Evolutionary conservation across 1,284 basidiomycete species (phyloP).

Genomic region (Neotropicomus parvogracilis): DNA sequence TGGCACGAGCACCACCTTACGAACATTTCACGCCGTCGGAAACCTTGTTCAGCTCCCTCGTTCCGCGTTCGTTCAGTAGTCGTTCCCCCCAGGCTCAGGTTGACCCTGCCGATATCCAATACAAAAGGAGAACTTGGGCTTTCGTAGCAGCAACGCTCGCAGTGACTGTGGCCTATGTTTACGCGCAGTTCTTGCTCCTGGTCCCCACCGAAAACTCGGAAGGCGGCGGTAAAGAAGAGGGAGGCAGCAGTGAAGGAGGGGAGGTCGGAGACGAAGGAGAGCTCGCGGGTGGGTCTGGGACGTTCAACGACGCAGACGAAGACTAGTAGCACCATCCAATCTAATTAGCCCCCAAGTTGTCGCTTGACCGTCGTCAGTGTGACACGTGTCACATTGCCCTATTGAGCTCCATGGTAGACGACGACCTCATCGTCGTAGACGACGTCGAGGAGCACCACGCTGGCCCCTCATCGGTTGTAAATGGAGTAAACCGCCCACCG

Average conservation of each 20-base stretch:
- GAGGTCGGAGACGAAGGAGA: constrained; percentile 18
- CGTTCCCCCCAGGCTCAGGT: not conserved
- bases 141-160: constrained; percentile 33
- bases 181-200: not conserved
- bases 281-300: constrained; percentile 5
- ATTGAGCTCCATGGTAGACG: constrained; percentile 44
- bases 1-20: constrained; percentile 26
- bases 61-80: constrained; percentile 15
- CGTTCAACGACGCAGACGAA: constrained; percentile 10
- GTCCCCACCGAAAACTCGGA: not conserved
- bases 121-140: constrained; percentile 34
- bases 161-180: constrained; percentile 3
- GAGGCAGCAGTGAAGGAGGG: constrained; percentile 1
- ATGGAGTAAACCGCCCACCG: constrained; percentile 20
- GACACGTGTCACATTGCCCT: constrained; percentile 15
- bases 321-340: constrained; percentile 1
- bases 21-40: constrained; percentile 13
- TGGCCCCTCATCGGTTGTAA: constrained; percentile 24
- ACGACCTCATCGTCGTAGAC: constrained; percentile 65
- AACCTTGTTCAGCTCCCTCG: constrained; percentile 22
- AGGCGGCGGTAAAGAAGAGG: not conserved
- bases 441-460: constrained; percentile 44
- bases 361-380: constrained; percentile 3
- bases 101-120: constrained; percentile 35
- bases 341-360: not conserved